Evolutionary conservation across 2,329 filamentous ascomycete genomes (phyloP).

Genomic region (Orbilia quercus): DNA sequence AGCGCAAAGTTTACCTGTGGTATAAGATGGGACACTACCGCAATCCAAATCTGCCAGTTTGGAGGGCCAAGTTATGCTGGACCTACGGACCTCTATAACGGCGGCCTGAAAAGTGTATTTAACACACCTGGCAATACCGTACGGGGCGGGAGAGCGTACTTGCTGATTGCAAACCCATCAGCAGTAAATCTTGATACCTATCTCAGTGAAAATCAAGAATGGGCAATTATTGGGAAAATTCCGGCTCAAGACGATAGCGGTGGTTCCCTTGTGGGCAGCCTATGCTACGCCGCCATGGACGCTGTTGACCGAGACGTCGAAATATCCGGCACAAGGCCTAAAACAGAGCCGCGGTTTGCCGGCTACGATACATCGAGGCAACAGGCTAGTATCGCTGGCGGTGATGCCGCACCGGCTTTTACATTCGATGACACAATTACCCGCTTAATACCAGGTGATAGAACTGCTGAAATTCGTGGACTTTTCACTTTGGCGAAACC

Average conservation of each 20-base stretch:
- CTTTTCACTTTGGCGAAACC: not conserved
- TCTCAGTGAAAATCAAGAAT: constrained; percentile 5
- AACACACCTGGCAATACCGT: constrained; percentile 1
- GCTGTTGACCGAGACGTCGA: constrained; percentile 29
- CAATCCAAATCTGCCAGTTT: constrained; percentile 10
- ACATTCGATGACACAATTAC: not conserved
- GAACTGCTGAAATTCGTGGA: not conserved
- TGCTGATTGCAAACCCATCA: not conserved
- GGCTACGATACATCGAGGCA: not conserved
- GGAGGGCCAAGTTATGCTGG: not conserved
- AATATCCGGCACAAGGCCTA: constrained; percentile 6
- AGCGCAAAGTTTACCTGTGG: not conserved
- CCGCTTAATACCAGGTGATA: constrained; percentile 1
- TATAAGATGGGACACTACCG: not conserved
- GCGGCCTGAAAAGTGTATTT: constrained; percentile 24
- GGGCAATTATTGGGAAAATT: not conserved
- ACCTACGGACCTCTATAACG: not conserved
- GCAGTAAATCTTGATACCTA: not conserved
- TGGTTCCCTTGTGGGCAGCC: not conserved
- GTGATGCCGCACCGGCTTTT: not conserved
- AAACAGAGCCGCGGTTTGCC: constrained; percentile 10
- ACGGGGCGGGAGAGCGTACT: constrained; percentile 15
- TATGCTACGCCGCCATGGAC: constrained; percentile 23
- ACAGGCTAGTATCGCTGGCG: not conserved
- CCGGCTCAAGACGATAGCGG: not conserved